These are phyloP conservation scores for Rachicladosporium sp. DNA, from an alignment of 2,329 filamentous ascomycete species.

Conservation along the genomic window DNA sequence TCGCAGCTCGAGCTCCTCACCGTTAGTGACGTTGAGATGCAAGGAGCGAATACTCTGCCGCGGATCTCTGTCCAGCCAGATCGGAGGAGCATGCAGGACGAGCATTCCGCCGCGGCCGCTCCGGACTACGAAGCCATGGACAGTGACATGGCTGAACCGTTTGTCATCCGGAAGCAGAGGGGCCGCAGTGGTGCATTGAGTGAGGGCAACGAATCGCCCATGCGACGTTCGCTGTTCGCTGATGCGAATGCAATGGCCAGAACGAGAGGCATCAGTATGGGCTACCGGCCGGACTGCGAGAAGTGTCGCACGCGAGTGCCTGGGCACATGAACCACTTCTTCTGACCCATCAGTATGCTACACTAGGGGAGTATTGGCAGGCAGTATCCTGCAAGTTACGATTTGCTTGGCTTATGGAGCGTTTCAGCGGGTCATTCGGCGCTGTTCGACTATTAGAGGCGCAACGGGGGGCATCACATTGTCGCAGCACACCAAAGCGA, in stretches of 20 bases:
- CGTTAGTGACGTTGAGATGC: constrained; percentile 25
- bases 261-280: constrained; percentile 33
- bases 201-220: constrained; percentile 15
- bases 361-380: too few species aligned
- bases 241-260: constrained; percentile 7
- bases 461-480: too few species aligned
- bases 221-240: constrained; percentile 1
- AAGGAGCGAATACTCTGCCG: constrained; percentile 2
- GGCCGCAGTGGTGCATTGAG: constrained; percentile 24
- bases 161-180: constrained; percentile 23
- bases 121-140: too few species aligned
- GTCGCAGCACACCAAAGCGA: too few species aligned
- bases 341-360: too few species aligned
- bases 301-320: constrained; percentile 36
- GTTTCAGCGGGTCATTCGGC: too few species aligned
- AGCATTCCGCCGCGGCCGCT: too few species aligned
- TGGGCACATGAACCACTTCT: constrained; percentile 38
- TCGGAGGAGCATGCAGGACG: too few species aligned
- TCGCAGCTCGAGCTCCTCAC: constrained; percentile 24
- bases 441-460: too few species aligned
- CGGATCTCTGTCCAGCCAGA: constrained; percentile 1
- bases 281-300: constrained; percentile 37
- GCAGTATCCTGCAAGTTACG: too few species aligned
- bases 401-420: too few species aligned
- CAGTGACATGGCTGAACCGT: constrained; percentile 8